These are phyloP conservation scores for Huntiella savannae DNA, from an alignment of 2,329 filamentous ascomycete genomes.

Conservation along the genomic window DNA sequence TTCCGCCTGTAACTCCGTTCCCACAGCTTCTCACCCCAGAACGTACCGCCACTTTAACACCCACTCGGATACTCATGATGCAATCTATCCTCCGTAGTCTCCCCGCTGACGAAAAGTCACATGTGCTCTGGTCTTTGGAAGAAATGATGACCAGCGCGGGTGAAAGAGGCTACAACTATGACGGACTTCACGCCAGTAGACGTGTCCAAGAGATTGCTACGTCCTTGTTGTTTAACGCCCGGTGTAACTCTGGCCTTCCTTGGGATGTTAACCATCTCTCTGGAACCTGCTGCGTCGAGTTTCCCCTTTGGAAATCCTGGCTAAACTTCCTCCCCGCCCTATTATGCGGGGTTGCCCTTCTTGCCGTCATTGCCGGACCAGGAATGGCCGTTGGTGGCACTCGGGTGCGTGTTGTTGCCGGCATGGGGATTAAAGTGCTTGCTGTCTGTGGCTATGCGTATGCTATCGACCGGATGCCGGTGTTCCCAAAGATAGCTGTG, in stretches of 20 bases:
- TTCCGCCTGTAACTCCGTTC: constrained; percentile 26
- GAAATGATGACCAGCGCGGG: constrained; percentile 24
- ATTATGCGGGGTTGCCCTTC: neutral
- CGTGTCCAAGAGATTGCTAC: constrained; percentile 24
- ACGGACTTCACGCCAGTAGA: constrained; percentile 26
- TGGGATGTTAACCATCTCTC: neutral
- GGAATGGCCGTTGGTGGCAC: neutral
- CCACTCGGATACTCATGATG: constrained; percentile 30
- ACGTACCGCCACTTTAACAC: constrained; percentile 32
- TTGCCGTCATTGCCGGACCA: neutral
- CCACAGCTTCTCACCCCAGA: constrained; percentile 27
- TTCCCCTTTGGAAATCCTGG: neutral
- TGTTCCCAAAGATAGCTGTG: neutral
- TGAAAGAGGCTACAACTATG: constrained; percentile 20
- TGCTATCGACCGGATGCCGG: neutral
- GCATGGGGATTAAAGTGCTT: neutral
- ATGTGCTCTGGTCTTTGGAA: constrained; percentile 31
- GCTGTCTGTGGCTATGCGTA: neutral
- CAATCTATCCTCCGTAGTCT: constrained; percentile 29
- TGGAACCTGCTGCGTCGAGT: constrained; percentile 6
- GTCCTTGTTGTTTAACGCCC: constrained; percentile 32
- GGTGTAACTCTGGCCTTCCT: constrained; percentile 27
- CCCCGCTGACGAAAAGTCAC: constrained; percentile 21
- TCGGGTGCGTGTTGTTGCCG: neutral
- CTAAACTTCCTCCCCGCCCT: neutral